Evolutionary conservation across 257 asterid species (phyloP).

Genomic region (Penstemon davidsonii): DNA sequence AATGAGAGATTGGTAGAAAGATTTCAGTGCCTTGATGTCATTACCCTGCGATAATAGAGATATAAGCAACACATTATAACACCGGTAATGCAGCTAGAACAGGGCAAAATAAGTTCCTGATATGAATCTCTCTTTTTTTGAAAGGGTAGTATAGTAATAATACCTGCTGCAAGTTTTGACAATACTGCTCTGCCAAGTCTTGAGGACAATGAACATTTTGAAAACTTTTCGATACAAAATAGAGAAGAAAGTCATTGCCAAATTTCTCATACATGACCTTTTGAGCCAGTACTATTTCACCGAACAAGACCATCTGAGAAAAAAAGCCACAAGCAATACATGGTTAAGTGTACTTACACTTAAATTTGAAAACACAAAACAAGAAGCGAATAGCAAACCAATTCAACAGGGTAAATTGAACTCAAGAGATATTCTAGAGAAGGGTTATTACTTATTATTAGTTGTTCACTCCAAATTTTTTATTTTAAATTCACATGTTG

Average conservation of each 20-base stretch:
- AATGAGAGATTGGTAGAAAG: slow-evolving; percentile 77
- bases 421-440: not conserved
- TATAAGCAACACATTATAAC: not conserved
- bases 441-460: not conserved
- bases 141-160: slow-evolving; percentile 30
- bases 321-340: slow-evolving; percentile 21
- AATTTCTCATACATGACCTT: slow-evolving; percentile 87
- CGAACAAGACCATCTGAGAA: slow-evolving; percentile 66
- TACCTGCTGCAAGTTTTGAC: slow-evolving; percentile 95
- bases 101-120: not conserved
- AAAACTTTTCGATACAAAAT: slow-evolving; percentile 75
- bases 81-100: not conserved
- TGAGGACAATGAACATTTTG: slow-evolving; percentile 69
- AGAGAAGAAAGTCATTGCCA: slow-evolving; percentile 74
- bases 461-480: not conserved
- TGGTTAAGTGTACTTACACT: not conserved
- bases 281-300: slow-evolving; percentile 85
- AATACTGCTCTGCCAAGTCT: slow-evolving; percentile 82
- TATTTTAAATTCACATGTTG: not conserved
- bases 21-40: slow-evolving; percentile 69
- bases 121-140: not conserved
- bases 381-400: not conserved
- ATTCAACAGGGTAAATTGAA: slow-evolving; percentile 1
- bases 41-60: slow-evolving; percentile 50
- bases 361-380: not conserved